Evolutionary conservation across 306 rosid species (phyloP).

Genomic region (Castanopsis chinensis): DNA sequence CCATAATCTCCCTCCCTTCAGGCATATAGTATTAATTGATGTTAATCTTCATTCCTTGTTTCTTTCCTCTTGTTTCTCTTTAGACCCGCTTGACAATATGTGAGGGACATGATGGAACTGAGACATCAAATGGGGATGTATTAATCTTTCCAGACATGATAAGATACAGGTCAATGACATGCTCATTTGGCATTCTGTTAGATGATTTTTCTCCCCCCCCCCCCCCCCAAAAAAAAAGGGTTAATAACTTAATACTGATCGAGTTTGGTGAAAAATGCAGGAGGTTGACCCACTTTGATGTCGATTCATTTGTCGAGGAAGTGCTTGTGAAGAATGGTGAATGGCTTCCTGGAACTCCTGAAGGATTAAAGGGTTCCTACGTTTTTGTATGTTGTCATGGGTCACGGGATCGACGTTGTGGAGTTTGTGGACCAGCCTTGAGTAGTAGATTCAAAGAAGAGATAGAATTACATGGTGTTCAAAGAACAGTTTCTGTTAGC

Average conservation of each 20-base stretch:
- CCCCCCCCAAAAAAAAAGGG: no score
- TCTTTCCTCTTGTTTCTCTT: slow-evolving; percentile 11
- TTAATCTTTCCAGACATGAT: slow-evolving; percentile 93
- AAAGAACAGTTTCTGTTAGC: slow-evolving; percentile 74
- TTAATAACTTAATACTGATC: slow-evolving; percentile 16
- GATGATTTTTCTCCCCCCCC: not conserved
- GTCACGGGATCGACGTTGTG: slow-evolving; percentile 90
- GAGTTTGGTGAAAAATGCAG: slow-evolving; percentile 40
- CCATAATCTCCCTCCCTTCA: not conserved
- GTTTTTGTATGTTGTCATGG: slow-evolving; percentile 89
- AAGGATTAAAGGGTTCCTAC: slow-evolving; percentile 63
- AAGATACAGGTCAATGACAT: slow-evolving; percentile 73
- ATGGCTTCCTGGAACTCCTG: slow-evolving; percentile 93
- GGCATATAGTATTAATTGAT: not conserved
- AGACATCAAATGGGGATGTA: slow-evolving; percentile 95
- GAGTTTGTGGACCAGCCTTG: slow-evolving; percentile 90
- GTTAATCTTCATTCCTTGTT: not conserved
- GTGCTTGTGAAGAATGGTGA: slow-evolving; percentile 93
- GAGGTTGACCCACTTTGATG: slow-evolving; percentile 94
- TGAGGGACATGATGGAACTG: slow-evolving; percentile 92
- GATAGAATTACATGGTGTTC: slow-evolving; percentile 64
- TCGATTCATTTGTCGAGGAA: slow-evolving; percentile 93
- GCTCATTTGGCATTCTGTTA: slow-evolving; percentile 4
- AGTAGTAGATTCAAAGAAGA: slow-evolving; percentile 75
- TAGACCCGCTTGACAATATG: slow-evolving; percentile 89